These are phyloP conservation scores for Pseudogymnoascus destructans DNA, from an alignment of 2,329 filamentous ascomycete genomes.

Conservation along the genomic window DNA sequence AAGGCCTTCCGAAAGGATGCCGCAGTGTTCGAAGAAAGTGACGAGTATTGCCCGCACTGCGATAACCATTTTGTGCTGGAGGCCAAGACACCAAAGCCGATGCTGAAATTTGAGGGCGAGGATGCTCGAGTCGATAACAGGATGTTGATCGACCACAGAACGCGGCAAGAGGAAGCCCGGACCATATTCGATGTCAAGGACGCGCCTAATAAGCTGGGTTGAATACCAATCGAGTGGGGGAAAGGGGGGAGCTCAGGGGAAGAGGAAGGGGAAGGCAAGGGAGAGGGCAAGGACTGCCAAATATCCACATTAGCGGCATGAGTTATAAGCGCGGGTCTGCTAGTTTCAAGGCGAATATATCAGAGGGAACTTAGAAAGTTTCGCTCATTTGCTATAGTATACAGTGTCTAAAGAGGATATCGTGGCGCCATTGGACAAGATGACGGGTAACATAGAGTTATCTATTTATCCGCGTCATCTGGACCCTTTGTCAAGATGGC, in stretches of 20 bases:
- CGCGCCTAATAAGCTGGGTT: slow-evolving; percentile 65
- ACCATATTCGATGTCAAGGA: slow-evolving; percentile 67
- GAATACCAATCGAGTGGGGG: slow-evolving; percentile 22
- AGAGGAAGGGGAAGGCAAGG: slow-evolving; percentile 16
- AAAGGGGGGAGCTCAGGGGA: neutral
- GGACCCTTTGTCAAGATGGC: slow-evolving; percentile 59
- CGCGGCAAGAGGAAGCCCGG: slow-evolving; percentile 43
- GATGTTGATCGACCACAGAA: slow-evolving; percentile 86
- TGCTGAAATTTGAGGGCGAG: slow-evolving; percentile 78
- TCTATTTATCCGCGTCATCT: slow-evolving; percentile 24
- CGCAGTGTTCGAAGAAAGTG: slow-evolving; percentile 83
- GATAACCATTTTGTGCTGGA: slow-evolving; percentile 97
- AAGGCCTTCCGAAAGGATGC: slow-evolving; percentile 96
- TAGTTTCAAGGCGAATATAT: slow-evolving; percentile 12
- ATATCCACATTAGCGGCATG: slow-evolving; percentile 10
- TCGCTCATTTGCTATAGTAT: slow-evolving; percentile 27
- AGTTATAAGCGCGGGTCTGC: slow-evolving; percentile 10
- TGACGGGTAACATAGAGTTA: slow-evolving; percentile 7
- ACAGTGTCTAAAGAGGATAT: slow-evolving; percentile 20
- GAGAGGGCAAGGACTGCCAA: slow-evolving; percentile 7
- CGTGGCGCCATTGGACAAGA: slow-evolving; percentile 5
- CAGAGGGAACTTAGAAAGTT: slow-evolving; percentile 3
- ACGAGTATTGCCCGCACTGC: slow-evolving; percentile 98
- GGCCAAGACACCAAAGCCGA: slow-evolving; percentile 68
- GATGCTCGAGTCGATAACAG: slow-evolving; percentile 73